Evolutionary conservation across 2,329 filamentous ascomycete genomes (phyloP).

Genomic region (Fusarium dlaminii): DNA sequence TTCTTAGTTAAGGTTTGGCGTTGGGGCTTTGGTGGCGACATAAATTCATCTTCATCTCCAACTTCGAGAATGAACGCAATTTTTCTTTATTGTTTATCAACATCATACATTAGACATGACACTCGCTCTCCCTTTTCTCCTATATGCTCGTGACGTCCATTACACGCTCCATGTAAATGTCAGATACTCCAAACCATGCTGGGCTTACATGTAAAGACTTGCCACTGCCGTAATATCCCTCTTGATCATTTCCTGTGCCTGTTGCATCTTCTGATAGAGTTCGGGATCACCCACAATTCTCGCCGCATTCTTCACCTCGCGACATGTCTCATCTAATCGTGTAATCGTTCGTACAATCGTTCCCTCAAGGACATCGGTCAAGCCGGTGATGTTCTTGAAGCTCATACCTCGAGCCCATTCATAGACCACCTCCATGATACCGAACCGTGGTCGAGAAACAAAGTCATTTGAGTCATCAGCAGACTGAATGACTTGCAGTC

Average conservation of each 20-base stretch:
- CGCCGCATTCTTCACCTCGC: constrained; percentile 97
- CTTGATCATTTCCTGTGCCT: constrained; percentile 97
- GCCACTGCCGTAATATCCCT: constrained; percentile 92
- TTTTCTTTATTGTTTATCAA: constrained; percentile 13
- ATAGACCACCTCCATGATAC: constrained; percentile 96
- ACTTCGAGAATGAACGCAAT: constrained; percentile 8
- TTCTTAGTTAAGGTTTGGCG: constrained; percentile 38
- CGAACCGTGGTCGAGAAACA: constrained; percentile 85
- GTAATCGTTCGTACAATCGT: constrained; percentile 97
- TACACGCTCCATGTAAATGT: background rate
- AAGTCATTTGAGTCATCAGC: constrained; percentile 94
- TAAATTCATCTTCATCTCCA: constrained; percentile 22
- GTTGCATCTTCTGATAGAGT: constrained; percentile 95
- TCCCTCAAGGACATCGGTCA: constrained; percentile 96
- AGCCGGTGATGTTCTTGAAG: constrained; percentile 95
- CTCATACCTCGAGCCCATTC: constrained; percentile 98
- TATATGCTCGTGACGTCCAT: background rate
- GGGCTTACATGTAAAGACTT: constrained; percentile 83
- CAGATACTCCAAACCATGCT: background rate
- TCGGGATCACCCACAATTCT: constrained; percentile 94
- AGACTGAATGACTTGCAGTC: constrained; percentile 91
- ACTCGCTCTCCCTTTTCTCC: background rate
- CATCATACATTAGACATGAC: constrained; percentile 18
- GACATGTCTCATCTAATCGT: constrained; percentile 91
- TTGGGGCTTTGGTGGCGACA: constrained; percentile 35